A percentile compares a stretch with the other conserved stretches of the same genome.
phyloP scores from a whole-genome alignment of 345 rosid genomes.

The Melaleuca quinquenervia region DNA sequence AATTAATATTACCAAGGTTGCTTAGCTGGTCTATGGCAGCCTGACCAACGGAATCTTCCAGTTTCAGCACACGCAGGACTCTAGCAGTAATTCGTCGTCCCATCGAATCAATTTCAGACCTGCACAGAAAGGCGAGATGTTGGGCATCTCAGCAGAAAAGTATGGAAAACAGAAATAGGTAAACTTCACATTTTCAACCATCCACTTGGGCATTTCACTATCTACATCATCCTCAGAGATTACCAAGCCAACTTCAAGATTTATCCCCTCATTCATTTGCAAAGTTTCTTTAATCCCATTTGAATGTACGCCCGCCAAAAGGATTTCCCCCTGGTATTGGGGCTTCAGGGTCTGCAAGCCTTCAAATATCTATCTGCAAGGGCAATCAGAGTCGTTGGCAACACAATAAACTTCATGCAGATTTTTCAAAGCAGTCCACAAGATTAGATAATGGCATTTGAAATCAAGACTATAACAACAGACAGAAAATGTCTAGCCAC shows the following conservation, averaged over 20 bases:
- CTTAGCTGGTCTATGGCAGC: constrained; percentile 72
- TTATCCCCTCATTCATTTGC: constrained; percentile 50
- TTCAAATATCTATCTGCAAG: constrained; percentile 68
- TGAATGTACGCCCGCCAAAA: constrained; percentile 10
- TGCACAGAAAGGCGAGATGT: constrained; percentile 66
- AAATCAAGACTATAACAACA: not conserved
- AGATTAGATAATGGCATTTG: not conserved
- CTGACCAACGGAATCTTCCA: constrained; percentile 75
- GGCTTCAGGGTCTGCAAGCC: constrained; percentile 88
- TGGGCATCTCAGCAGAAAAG: constrained; percentile 2
- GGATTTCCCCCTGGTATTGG: constrained; percentile 23
- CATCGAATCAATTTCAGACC: constrained; percentile 87
- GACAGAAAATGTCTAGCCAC: not conserved
- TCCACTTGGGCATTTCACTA: constrained; percentile 56
- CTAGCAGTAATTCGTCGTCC: constrained; percentile 92
- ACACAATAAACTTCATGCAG: not conserved
- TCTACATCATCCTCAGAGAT: constrained; percentile 38
- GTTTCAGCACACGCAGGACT: constrained; percentile 69
- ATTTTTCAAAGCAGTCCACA: not conserved
- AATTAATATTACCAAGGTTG: constrained; percentile 65
- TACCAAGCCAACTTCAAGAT: constrained; percentile 63
- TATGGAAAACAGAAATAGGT: not conserved
- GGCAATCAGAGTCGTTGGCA: not conserved
- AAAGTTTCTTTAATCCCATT: constrained; percentile 52
- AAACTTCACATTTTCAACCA: constrained; percentile 73